Evolutionary conservation across 345 rosid genomes (phyloP), one percentile per base, ranked within the genome.

Genomic region (Camelina laxa): DNA sequence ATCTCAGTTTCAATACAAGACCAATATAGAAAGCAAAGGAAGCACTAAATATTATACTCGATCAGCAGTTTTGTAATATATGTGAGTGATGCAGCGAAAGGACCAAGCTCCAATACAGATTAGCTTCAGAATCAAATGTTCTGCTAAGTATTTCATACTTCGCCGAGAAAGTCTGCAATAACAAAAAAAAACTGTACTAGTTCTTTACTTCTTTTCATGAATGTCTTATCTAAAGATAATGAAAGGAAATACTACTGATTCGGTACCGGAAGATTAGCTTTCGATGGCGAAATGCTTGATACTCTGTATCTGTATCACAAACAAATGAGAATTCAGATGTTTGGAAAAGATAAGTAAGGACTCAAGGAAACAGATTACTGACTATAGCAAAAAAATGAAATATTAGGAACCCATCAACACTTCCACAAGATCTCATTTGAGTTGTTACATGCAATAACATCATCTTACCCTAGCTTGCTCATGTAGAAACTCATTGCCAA

Each of bases 131-230:
- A 78, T 85, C 89, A 82, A 92, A 86, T 42, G 87, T 84, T 84
- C 87, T 92, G 92, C 97, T 92, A 53, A 92, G 97, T 84, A 95
- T 92, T 76, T 90, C 97, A 73, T 92, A 92, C 61, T 78, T 90
- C 33, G 62, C 84, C 39, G 79, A 84, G 49, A 67, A 80, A 55
- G 65, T 61, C 97, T 93, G 86, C 60, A 59, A 44, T 27, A 27
- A 27, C 30, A n/a, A 73, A 75, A 9, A n/a, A n/a, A n/a, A 45
- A 31, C 5, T 10, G 61, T 49, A 73, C 11, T 41, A 33, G 20
- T 19, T 33, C 15, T n/a, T n/a, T n/a, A n/a, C n/a, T n/a, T n/a
- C n/a, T 7, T 57, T 39, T 61, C 3, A 50, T 70, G 60, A 38
- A 30, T 33, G 65, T 21, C 38, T 47, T 22, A n/a, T 3, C 17